phyloP scores from a whole-genome alignment of 805 yeast genomes.

The Candida ipomoeae region DNA sequence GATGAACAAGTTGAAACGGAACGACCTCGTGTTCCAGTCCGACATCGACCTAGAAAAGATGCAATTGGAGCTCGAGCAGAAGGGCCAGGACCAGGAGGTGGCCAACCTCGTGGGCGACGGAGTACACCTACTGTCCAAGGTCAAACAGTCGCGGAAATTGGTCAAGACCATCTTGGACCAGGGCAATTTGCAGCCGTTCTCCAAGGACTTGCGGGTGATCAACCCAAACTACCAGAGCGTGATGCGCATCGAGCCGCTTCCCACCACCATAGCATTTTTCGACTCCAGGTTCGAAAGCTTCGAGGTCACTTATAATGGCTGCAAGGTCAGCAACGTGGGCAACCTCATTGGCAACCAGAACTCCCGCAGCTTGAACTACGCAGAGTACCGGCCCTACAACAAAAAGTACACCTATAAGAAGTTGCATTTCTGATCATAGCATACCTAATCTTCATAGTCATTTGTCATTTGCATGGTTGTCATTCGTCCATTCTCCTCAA shows the following conservation, averaged over 20 bases:
- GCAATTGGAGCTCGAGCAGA: slow-evolving; percentile 18
- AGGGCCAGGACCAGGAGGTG: slow-evolving; percentile 21
- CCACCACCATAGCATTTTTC: slow-evolving; percentile 55
- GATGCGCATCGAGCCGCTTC: slow-evolving; percentile 73
- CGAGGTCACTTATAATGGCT: slow-evolving; percentile 76
- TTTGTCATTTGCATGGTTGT: neutral
- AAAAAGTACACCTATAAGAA: slow-evolving; percentile 50
- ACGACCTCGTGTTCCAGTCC: slow-evolving; percentile 54
- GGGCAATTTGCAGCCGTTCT: slow-evolving; percentile 81
- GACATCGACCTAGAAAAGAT: slow-evolving; percentile 29
- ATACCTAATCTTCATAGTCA: neutral
- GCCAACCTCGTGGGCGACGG: slow-evolving; percentile 16
- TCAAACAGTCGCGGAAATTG: slow-evolving; percentile 60
- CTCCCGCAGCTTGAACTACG: slow-evolving; percentile 49
- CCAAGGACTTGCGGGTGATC: slow-evolving; percentile 55
- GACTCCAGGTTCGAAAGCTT: slow-evolving; percentile 71
- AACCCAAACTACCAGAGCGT: slow-evolving; percentile 67
- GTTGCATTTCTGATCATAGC: slow-evolving; percentile 11
- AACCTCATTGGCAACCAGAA: slow-evolving; percentile 37
- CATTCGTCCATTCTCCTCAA: too few relatives aligned
- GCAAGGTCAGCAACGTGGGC: slow-evolving; percentile 71
- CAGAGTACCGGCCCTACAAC: slow-evolving; percentile 66
- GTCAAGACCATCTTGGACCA: slow-evolving; percentile 84
- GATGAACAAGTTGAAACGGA: slow-evolving; percentile 64
- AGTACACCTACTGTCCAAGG: slow-evolving; percentile 38